These are phyloP conservation scores for Phialophora tarda DNA, from an alignment of 2,329 filamentous ascomycete genomes.

Conservation along the genomic window DNA sequence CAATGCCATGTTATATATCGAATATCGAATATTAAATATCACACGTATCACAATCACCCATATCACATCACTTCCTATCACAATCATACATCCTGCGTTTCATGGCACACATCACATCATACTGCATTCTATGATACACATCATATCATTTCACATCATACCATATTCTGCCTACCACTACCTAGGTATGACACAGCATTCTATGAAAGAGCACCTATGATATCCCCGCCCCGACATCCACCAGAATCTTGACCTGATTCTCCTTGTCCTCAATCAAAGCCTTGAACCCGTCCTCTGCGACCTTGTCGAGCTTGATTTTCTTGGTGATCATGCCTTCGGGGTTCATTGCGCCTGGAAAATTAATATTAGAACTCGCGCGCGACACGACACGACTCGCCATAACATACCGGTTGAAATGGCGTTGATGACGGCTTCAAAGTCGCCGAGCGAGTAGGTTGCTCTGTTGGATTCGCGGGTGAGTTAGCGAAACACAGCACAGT, in stretches of 20 bases:
- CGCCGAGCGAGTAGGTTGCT: constrained; percentile 58
- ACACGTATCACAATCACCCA: no score
- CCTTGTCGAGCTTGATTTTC: constrained; percentile 41
- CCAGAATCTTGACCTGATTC: constrained; percentile 48
- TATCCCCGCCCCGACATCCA: constrained; percentile 37
- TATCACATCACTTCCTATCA: no score
- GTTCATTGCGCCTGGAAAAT: constrained; percentile 35
- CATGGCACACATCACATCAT: no score
- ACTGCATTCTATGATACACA: no score
- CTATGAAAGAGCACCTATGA: background rate
- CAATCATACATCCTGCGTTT: no score
- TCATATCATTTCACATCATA: no score
- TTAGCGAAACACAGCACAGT: background rate
- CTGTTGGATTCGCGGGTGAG: constrained; percentile 7
- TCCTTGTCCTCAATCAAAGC: constrained; percentile 46
- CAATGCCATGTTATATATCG: no score
- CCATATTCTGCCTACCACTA: no score
- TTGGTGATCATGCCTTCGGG: constrained; percentile 43
- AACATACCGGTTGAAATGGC: constrained; percentile 44
- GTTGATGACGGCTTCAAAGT: constrained; percentile 57
- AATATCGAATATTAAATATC: no score
- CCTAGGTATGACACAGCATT: no score
- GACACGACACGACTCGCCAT: no score
- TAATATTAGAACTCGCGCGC: no score
- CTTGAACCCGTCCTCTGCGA: constrained; percentile 43